Evolutionary conservation across 2,329 filamentous ascomycete species (phyloP), one percentile per base, ranked within the genome.

Genomic region (Colletotrichum sublineola): DNA sequence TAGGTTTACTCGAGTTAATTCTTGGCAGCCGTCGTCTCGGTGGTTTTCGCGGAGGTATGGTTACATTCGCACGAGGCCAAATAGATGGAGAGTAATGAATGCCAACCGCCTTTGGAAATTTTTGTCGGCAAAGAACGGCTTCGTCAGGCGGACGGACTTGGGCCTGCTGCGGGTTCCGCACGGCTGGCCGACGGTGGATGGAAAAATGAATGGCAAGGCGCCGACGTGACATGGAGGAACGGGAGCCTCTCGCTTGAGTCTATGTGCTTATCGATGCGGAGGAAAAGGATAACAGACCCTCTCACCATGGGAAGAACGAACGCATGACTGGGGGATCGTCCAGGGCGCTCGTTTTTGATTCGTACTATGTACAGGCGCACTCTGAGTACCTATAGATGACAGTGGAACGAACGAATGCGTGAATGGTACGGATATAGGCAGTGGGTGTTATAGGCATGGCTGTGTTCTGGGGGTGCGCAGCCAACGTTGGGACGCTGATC

Each of bases 141-240:
- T 29, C 24, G n/a, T 24, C 69, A 46, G 60, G 12, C 52, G 15
- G 42, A 1, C 52, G 15, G 42, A 1, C 55, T 52, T 7, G n/a
- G 33, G 36, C 29, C 7, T n/a, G 58, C n/a, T 38, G 52, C 66
- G 20, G 48, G 14, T 50, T 40, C 69, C 66, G 46, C 66, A 67
- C 55, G 66, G 55, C 62, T 42, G 40, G 11, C 44, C 18, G 29
- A 14, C 6, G 20, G 36, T 46, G 29, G 60, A 50, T 60, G 20
- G 61, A 69, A 64, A 64, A 72, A 52, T 53, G 53, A 24, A 24
- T 69, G 48, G 69, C 65, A 63, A 55, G 31, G 46, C 24, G 20
- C 55, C 48, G 40, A 63, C 29, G 15, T 46, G 11, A 18, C 29
- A 31, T 55, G 58, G 38, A 42, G 53, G 20, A 15, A 29, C 36